Base-by-base conservation (phyloP, 2,329 filamentous ascomycete genomes). In the Aspergillus luchuensis region DNA sequence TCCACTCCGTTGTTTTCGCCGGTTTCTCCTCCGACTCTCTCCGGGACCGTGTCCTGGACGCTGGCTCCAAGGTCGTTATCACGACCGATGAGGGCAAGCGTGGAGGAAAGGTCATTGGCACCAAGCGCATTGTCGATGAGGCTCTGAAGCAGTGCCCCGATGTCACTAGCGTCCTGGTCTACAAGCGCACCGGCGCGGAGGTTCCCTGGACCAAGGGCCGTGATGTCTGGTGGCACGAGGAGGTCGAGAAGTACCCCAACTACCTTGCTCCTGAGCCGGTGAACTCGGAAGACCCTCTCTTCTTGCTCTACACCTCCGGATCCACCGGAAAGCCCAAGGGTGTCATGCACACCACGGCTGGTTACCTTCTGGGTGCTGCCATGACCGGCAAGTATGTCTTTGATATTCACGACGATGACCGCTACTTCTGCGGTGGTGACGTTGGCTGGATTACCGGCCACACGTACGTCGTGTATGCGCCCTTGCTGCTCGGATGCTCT, bases 401-500 rank as follows among this genome's bases (percentile, higher is more conserved):
- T 75, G 95, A 99, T 76, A 96, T 99, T 65, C 95, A 99, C 77
- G 89, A 93, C 64, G 88, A 90, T 57, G 95, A 99, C 78, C 87
- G 87, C 65, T 97, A 95, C 85, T 98, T 98, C 85, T 99, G 95
- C 71, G 95, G 93, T 77, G 95, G 95, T 76, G 95, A 99, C 73
- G 94, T 99, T 47, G 95, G 95, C 66, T 99, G 95, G 95, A 98
- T 99, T 76, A 99, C 95, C 30, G 95, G 95, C 17, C 95, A 99
- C 81, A 97, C 95, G 23, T 99, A 99, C 72, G 94, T 98, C 59
- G 94, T 99, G 41, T 99, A 99, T 75, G 92, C 95, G 10, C 95
- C 95, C 66, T 84, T 99, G 56, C 84, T 99, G 49, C 87, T 98
- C 51, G 95, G 95, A 81, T 90, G 97, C 63, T 88, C 94, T 8